Conservation (phyloP, 192 early-diverging fungal genomes). For the Phycomyces blakesleeanus region DNA sequence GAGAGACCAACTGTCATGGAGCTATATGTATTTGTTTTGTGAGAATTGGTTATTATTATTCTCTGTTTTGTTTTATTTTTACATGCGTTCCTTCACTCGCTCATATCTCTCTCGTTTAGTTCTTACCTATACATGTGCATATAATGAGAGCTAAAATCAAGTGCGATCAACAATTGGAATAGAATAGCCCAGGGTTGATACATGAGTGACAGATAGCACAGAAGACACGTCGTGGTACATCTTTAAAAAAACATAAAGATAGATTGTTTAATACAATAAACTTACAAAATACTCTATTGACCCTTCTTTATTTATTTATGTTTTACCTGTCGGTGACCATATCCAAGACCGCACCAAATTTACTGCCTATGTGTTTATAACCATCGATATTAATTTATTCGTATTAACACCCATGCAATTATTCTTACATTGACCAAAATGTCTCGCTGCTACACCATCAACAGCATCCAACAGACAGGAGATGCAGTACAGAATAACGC, state of each 20-base stretch:
- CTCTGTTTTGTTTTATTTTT: too few species aligned
- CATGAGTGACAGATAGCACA: conserved; percentile 74
- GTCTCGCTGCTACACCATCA: conserved; percentile 93
- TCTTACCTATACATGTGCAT: conserved; percentile 95
- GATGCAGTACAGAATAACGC: conserved; percentile 76
- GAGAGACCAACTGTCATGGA: conserved; percentile 78
- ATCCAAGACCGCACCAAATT: conserved; percentile 95
- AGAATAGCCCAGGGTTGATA: conserved; percentile 69
- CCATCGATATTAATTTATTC: not conserved
- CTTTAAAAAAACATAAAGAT: too few species aligned
- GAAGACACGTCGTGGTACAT: conserved; percentile 87
- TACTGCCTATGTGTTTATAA: conserved; percentile 50
- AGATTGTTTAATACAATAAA: too few species aligned
- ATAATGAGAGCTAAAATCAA: conserved; percentile 96
- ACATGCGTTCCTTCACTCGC: too few species aligned
- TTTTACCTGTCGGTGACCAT: conserved; percentile 95
- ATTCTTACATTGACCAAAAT: conserved; percentile 83
- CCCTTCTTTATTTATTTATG: not conserved
- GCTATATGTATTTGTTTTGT: conserved; percentile 36
- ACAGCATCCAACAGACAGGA: conserved; percentile 93
- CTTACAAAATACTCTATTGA: not conserved
- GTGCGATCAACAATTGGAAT: conserved; percentile 86
- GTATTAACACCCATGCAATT: not conserved
- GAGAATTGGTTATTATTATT: not conserved
- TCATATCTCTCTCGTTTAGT: too few species aligned